Evolutionary conservation across 177 flowering plant species (phyloP).

Genomic region (Vitis hybrid): DNA sequence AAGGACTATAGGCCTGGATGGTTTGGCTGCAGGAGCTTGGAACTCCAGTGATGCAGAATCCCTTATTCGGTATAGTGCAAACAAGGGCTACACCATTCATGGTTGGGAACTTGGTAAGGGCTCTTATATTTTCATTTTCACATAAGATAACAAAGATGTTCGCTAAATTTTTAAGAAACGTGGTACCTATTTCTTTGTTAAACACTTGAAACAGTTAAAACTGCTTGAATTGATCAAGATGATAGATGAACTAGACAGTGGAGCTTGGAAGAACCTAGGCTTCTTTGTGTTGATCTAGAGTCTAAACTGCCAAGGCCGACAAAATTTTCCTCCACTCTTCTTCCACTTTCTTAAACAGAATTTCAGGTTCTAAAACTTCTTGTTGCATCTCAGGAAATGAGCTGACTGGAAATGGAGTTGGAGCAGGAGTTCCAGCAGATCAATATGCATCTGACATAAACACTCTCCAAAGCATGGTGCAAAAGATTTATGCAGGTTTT

Average conservation of each 20-base stretch:
- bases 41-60: conserved; percentile 38
- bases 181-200: too few relatives aligned
- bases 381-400: conserved; percentile 40
- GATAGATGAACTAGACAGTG: too few relatives aligned
- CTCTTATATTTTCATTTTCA: not conserved
- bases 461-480: conserved; percentile 28
- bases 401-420: conserved; percentile 45
- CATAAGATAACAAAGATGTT: too few relatives aligned
- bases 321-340: too few relatives aligned
- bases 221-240: too few relatives aligned
- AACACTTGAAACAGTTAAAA: too few relatives aligned
- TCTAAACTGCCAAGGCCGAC: too few relatives aligned
- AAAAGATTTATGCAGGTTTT: conserved; percentile 22
- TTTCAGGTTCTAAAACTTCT: not conserved
- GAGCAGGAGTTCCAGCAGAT: conserved; percentile 30
- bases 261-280: too few relatives aligned
- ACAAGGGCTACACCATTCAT: conserved; percentile 31
- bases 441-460: conserved; percentile 37
- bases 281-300: too few relatives aligned
- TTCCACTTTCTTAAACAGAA: too few relatives aligned
- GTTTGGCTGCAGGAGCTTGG: conserved; percentile 37
- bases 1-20: conserved; percentile 21
- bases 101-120: conserved; percentile 50
- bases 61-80: conserved; percentile 32
- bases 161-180: too few relatives aligned